Base-by-base conservation (phyloP, 1,139 yeast genomes). In the Torulaspora pretoriensis region DNA sequence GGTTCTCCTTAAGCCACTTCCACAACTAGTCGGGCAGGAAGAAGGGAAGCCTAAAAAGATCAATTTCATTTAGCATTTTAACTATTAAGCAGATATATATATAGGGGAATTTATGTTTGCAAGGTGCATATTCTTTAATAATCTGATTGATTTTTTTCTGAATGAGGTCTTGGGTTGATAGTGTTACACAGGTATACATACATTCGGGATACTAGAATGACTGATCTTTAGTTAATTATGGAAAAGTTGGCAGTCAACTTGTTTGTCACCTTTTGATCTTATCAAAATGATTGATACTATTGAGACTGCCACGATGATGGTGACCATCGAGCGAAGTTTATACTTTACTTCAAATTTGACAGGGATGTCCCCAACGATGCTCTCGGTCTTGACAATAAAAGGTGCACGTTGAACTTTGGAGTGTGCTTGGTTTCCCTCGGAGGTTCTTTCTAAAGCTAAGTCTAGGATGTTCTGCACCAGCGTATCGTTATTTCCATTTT, bases 401-500 rank as follows among this genome's bases (percentile, higher is more conserved):
- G 41, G 19, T 4, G 5, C 4, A n/a, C 17, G 13, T 19, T 41
- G 13, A 24, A n/a, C 16, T 16, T 24, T 26, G 12, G 30, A 13
- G 9, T 14, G 22, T 26, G 10, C 28, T n/a, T 40, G 29, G 10
- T 31, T 28, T 13, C 42, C 40, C 13, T 32, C 10, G n/a, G 39
- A 23, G 14, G 48, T 41, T 24, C 44, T 54, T 35, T 46, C 49
- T 7, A 52, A 39, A 8, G 61, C 61, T 17, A 57, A 33, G 34
- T 51, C 50, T 14, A 57, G 28, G 24, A 57, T 35, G 35, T 52
- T 51, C 10, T 42, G 43, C 17, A 33, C 37, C 12, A 47, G 38
- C 5, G 42, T 29, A 30, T 47, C 48, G 28, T 41, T 40, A 16
- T 33, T 28, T 13, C 41, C 31, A n/a, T 23, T 37, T 16, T 40